Evolutionary conservation across 495 filamentous ascomycete species (phyloP).

Genomic region (Penicillium psychrofluorescens): DNA sequence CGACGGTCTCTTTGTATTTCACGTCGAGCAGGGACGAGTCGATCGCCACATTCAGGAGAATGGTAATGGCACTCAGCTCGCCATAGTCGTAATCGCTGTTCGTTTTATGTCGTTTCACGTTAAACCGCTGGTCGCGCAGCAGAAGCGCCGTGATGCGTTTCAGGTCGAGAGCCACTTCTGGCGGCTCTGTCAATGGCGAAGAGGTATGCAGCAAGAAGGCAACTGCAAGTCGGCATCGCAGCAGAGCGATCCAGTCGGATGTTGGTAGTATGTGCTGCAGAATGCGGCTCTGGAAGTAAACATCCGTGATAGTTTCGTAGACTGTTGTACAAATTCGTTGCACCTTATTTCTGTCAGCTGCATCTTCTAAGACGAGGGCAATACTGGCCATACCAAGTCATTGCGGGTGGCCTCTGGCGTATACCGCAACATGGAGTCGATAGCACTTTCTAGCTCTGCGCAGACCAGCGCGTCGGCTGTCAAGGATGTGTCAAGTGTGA

Average conservation of each 20-base stretch:
- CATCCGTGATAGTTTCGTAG: slow-evolving; percentile 39
- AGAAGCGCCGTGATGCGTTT: slow-evolving; percentile 40
- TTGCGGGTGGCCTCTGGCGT: slow-evolving; percentile 22
- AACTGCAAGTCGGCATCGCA: slow-evolving; percentile 67
- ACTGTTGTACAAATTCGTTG: slow-evolving; percentile 46
- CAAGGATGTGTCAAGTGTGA: slow-evolving; percentile 51
- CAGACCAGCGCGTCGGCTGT: slow-evolving; percentile 31
- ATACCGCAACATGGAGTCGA: slow-evolving; percentile 32
- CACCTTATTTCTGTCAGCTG: slow-evolving; percentile 34
- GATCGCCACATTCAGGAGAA: slow-evolving; percentile 66
- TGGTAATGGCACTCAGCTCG: slow-evolving; percentile 52
- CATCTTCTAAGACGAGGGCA: background rate
- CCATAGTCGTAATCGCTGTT: slow-evolving; percentile 57
- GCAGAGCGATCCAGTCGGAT: slow-evolving; percentile 46
- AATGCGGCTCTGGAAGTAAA: slow-evolving; percentile 49
- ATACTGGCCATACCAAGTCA: slow-evolving; percentile 19
- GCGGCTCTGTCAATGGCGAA: slow-evolving; percentile 32
- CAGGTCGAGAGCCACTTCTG: slow-evolving; percentile 43
- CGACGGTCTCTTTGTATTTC: slow-evolving; percentile 15
- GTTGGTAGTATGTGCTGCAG: slow-evolving; percentile 52
- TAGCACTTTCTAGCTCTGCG: slow-evolving; percentile 37
- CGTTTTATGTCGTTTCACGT: slow-evolving; percentile 28
- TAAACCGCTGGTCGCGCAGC: slow-evolving; percentile 42
- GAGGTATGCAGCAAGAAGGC: slow-evolving; percentile 56
- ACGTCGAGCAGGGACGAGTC: slow-evolving; percentile 48